Evolutionary conservation across 176 grass and related monocot species (phyloP).

Genomic region (Bothriochloa decipiens): DNA sequence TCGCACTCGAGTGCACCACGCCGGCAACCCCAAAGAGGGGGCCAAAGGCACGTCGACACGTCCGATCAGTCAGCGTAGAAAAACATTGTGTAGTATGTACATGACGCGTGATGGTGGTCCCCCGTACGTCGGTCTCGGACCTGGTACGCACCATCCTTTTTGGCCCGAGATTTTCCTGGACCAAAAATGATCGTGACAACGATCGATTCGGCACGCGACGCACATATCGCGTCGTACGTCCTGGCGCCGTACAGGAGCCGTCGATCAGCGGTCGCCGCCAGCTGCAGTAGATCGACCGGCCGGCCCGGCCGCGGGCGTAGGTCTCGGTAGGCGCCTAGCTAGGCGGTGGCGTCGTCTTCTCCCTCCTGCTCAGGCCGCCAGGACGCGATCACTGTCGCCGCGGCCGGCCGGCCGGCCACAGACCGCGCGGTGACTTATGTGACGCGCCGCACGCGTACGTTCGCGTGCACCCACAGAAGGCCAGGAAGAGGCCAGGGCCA

Average conservation of each 20-base stretch:
- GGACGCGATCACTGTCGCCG: neutral
- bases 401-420: neutral
- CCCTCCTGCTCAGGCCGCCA: too few species aligned
- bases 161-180: constrained; percentile 1
- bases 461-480: neutral
- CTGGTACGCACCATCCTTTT: neutral
- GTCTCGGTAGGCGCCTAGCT: neutral
- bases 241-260: constrained; percentile 5
- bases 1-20: neutral
- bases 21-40: neutral
- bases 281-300: neutral
- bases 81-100: neutral
- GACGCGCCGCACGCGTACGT: neutral
- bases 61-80: neutral
- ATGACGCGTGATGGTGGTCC: neutral
- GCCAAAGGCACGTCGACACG: constrained; percentile 16
- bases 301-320: neutral
- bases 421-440: neutral
- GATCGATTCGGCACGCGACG: neutral
- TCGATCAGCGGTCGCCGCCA: constrained; percentile 3
- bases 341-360: neutral
- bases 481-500: neutral
- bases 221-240: neutral
- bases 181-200: neutral
- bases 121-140: neutral